A percentile compares a stretch with the other conserved stretches of the same genome.
phyloP scores from a whole-genome alignment of 2,329 filamentous ascomycete genomes.

The Diaporthe ampelina region DNA sequence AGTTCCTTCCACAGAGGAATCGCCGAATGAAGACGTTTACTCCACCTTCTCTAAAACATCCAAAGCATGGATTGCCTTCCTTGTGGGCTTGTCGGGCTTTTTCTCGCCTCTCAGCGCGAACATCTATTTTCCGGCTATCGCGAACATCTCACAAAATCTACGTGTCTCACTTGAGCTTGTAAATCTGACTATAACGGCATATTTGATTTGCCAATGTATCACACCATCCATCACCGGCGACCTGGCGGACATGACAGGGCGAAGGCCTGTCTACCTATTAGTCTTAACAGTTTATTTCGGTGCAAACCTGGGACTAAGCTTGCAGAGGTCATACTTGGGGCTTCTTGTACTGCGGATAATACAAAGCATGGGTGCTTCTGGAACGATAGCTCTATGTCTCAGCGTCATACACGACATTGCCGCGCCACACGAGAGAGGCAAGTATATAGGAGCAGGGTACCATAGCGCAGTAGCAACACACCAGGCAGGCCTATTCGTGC shows the following conservation, averaged over 20 bases:
- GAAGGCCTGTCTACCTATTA: constrained; percentile 28
- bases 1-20: no score
- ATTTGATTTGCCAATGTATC: not conserved
- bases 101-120: no score
- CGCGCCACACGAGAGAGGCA: not conserved
- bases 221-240: not conserved
- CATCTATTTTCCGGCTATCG: no score
- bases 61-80: no score
- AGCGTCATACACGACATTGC: constrained; percentile 5
- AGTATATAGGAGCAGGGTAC: no score
- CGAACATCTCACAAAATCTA: not conserved
- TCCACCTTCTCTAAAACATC: no score
- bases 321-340: constrained; percentile 1
- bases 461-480: no score
- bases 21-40: no score
- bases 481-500: no score
- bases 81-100: no score
- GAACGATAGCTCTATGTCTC: not conserved
- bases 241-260: constrained; percentile 41
- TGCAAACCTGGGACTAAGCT: not conserved
- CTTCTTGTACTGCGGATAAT: constrained; percentile 15
- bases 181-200: not conserved
- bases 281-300: not conserved
- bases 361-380: constrained; percentile 15
- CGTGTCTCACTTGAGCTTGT: constrained; percentile 1